phyloP scores from a whole-genome alignment of 2,329 filamentous ascomycete species.

The Cladosporium sp. region DNA sequence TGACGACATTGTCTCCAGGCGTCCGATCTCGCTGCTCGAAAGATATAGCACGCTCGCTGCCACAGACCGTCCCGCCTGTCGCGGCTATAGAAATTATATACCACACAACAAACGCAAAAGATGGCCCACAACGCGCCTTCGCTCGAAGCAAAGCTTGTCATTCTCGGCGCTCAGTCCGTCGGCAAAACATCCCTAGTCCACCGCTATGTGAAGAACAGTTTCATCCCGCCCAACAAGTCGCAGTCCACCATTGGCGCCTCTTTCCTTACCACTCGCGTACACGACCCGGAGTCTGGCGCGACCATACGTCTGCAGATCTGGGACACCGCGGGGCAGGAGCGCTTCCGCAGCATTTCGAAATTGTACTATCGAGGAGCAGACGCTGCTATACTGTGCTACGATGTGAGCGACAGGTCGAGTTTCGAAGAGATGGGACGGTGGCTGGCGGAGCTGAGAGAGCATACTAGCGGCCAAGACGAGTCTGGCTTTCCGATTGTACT shows the following conservation, averaged over 20 bases:
- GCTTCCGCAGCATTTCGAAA: constrained; percentile 89
- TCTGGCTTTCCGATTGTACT: constrained; percentile 69
- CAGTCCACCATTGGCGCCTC: constrained; percentile 53
- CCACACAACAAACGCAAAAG: background rate
- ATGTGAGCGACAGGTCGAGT: constrained; percentile 81
- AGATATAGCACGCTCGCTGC: background rate
- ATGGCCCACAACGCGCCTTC: constrained; percentile 16
- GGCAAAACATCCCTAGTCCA: constrained; percentile 78
- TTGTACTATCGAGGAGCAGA: constrained; percentile 96
- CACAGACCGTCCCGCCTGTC: background rate
- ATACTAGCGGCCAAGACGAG: constrained; percentile 24
- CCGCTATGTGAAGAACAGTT: constrained; percentile 72
- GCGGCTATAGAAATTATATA: background rate
- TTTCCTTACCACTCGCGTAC: constrained; percentile 65
- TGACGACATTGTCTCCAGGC: background rate
- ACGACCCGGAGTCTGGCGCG: constrained; percentile 80
- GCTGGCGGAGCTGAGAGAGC: constrained; percentile 76
- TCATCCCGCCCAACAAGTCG: constrained; percentile 56
- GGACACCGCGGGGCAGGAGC: constrained; percentile 95
- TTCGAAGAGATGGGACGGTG: constrained; percentile 92
- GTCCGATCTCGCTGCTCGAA: background rate
- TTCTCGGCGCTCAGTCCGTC: constrained; percentile 76
- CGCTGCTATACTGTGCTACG: constrained; percentile 91
- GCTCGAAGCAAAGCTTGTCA: constrained; percentile 77
- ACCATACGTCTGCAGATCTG: constrained; percentile 91